Conservation (phyloP, 1,284 basidiomycete species). For the Meripilus lineatus region DNA sequence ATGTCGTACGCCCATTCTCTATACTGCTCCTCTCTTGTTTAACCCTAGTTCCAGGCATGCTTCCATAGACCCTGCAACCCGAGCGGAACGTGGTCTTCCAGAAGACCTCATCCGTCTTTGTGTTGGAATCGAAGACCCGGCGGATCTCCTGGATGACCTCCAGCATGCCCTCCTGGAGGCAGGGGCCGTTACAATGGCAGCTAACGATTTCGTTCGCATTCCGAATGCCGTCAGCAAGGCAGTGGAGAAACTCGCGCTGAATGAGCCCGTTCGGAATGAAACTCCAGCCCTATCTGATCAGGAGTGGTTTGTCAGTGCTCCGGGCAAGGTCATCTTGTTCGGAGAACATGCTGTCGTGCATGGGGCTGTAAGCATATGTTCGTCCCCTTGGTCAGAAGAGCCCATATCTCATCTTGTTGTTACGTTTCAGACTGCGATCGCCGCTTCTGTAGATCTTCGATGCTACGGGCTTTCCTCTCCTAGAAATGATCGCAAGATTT, state of each 20-base stretch:
- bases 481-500: conserved; percentile 70
- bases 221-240: conserved; percentile 51
- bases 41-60: conserved; percentile 66
- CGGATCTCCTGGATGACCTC: conserved; percentile 93
- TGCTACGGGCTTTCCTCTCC: conserved; percentile 87
- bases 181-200: conserved; percentile 68
- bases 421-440: conserved; percentile 77
- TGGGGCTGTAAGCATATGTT: conserved; percentile 71
- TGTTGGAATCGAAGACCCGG: conserved; percentile 95
- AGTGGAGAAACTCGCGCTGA: conserved; percentile 59
- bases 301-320: conserved; percentile 89
- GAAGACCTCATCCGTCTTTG: conserved; percentile 98
- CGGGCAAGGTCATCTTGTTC: conserved; percentile 97
- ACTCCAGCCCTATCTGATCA: conserved; percentile 36
- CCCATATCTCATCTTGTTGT: neutral
- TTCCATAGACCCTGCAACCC: conserved; percentile 91
- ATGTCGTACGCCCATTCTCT: conserved; percentile 97
- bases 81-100: conserved; percentile 91
- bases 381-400: neutral
- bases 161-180: conserved; percentile 90
- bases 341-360: conserved; percentile 99
- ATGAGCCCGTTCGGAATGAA: conserved; percentile 22
- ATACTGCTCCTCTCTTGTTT: conserved; percentile 2
- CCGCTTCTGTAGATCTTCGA: conserved; percentile 91
- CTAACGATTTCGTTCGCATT: conserved; percentile 46